phyloP scores from a whole-genome alignment of 495 filamentous ascomycete genomes.

The Venustampulla echinocandica region DNA sequence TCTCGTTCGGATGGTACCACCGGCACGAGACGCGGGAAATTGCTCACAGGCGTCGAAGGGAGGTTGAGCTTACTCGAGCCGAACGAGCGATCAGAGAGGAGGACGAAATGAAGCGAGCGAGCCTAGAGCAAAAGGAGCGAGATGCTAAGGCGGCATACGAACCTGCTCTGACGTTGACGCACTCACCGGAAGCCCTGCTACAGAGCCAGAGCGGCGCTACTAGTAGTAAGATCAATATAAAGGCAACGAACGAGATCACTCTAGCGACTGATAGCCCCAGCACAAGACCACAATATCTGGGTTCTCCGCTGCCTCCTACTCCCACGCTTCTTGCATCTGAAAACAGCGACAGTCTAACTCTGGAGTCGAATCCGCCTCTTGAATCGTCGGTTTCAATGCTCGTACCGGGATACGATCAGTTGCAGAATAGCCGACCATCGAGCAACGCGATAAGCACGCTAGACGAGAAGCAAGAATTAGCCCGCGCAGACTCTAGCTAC shows the following conservation, averaged over 20 bases:
- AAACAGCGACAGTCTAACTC: too few relatives aligned
- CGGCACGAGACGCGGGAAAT: conserved; percentile 51
- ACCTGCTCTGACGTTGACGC: neutral
- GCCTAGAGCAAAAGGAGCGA: neutral
- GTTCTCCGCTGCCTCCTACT: too few relatives aligned
- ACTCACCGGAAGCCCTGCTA: too few relatives aligned
- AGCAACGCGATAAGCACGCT: conserved; percentile 13
- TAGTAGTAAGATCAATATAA: neutral
- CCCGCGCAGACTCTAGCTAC: too few relatives aligned
- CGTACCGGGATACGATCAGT: too few relatives aligned
- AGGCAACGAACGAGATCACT: neutral
- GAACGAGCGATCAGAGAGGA: conserved; percentile 26
- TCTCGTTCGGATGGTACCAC: conserved; percentile 48
- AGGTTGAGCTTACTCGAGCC: conserved; percentile 37
- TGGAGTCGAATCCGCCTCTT: too few relatives aligned
- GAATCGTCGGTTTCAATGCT: too few relatives aligned
- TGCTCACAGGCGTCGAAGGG: conserved; percentile 42
- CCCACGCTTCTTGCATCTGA: too few relatives aligned
- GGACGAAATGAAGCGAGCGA: conserved; percentile 4
- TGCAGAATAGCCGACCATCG: neutral
- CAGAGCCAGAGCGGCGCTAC: neutral
- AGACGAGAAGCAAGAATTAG: too few relatives aligned
- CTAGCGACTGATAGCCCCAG: too few relatives aligned
- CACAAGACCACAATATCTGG: too few relatives aligned
- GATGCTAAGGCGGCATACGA: neutral